phyloP scores from a whole-genome alignment of 257 asterid species.

The Apocynum venetum region DNA sequence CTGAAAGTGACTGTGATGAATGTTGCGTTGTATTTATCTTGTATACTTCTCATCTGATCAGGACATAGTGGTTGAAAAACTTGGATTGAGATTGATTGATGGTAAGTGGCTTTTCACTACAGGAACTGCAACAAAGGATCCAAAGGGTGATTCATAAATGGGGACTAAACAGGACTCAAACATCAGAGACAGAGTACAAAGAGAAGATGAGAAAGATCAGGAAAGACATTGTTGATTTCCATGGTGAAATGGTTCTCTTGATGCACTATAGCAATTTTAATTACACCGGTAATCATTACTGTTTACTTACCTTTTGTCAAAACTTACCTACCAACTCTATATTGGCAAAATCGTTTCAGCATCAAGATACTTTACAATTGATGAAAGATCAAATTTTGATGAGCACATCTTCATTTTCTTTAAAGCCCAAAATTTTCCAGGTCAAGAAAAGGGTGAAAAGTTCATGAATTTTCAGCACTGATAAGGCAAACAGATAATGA shows the following conservation, averaged over 20 bases:
- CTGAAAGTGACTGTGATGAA: background rate
- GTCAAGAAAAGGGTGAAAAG: background rate
- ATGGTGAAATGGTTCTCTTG: constrained; percentile 94
- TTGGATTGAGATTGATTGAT: background rate
- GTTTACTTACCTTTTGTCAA: background rate
- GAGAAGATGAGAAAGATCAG: constrained; percentile 60
- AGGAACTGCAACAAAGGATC: constrained; percentile 81
- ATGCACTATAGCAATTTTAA: constrained; percentile 70
- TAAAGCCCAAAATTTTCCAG: background rate
- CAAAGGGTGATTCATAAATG: constrained; percentile 46
- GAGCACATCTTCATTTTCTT: background rate
- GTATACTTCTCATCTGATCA: background rate
- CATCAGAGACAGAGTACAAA: constrained; percentile 43
- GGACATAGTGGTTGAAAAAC: background rate
- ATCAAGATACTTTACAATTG: background rate
- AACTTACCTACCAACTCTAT: background rate
- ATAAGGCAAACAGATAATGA: background rate
- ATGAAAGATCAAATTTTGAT: background rate
- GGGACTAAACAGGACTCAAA: constrained; percentile 41
- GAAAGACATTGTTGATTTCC: constrained; percentile 84
- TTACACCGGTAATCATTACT: constrained; percentile 31
- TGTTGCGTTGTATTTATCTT: background rate
- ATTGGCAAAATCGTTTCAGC: background rate
- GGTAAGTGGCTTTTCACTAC: constrained; percentile 8
- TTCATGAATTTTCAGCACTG: background rate